Percentiles rank a stretch among this genome's conserved stretches.
Conservation (phyloP, 345 rosid species). For the Hevea brasiliensis region DNA sequence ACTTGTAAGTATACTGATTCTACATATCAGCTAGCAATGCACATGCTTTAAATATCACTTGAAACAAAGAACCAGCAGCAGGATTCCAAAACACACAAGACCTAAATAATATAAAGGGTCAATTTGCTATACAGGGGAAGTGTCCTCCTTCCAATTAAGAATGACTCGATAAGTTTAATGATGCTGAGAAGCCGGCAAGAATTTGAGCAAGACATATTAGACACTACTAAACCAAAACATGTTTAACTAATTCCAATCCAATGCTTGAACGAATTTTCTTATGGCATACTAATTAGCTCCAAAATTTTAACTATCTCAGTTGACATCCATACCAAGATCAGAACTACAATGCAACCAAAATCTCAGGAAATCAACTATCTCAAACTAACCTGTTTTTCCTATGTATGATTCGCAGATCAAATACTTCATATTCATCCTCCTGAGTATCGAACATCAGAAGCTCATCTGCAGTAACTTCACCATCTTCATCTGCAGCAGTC, state of each 20-base stretch:
- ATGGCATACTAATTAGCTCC: neutral
- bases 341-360: conserved; percentile 8
- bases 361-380: conserved; percentile 2
- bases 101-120: neutral
- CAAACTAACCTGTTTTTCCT: conserved; percentile 74
- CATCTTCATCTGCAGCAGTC: conserved; percentile 38
- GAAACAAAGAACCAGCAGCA: conserved; percentile 9
- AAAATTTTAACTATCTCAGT: conserved; percentile 7
- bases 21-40: conserved; percentile 15
- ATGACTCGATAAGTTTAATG: neutral
- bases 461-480: conserved; percentile 40
- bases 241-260: neutral
- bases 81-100: conserved; percentile 1
- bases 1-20: conserved; percentile 23
- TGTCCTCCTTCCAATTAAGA: conserved; percentile 5
- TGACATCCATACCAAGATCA: neutral
- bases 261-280: neutral
- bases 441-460: conserved; percentile 35
- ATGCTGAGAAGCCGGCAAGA: neutral
- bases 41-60: conserved; percentile 13
- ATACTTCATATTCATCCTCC: conserved; percentile 80
- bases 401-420: conserved; percentile 79
- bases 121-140: neutral
- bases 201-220: neutral
- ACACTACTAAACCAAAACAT: neutral